Conservation (phyloP, 768 basidiomycete species). For the Macrolepiota albuminosa region DNA sequence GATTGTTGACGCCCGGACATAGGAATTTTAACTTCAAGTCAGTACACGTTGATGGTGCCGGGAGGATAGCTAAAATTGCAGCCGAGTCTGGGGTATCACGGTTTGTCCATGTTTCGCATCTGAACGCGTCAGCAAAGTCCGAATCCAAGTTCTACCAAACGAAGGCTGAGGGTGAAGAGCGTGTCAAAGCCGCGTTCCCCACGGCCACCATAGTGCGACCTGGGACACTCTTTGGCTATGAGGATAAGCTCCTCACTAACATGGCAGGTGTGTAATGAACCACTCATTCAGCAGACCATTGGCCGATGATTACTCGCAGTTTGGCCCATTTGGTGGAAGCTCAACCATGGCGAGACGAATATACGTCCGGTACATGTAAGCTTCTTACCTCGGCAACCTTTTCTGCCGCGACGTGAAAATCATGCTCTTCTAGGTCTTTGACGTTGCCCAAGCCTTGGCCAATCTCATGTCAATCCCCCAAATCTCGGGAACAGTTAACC, state of each 20-base stretch:
- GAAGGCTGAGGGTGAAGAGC: constrained; percentile 87
- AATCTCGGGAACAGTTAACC: constrained; percentile 61
- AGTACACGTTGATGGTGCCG: constrained; percentile 80
- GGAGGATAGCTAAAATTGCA: constrained; percentile 80
- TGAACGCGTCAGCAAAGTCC: constrained; percentile 82
- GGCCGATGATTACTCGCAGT: constrained; percentile 37
- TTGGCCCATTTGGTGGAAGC: constrained; percentile 91
- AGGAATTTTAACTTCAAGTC: constrained; percentile 87
- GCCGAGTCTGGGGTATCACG: constrained; percentile 73
- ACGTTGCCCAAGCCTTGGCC: constrained; percentile 89
- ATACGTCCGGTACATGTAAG: constrained; percentile 90
- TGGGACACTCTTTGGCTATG: constrained; percentile 83
- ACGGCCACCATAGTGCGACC: constrained; percentile 87
- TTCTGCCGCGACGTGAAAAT: constrained; percentile 17
- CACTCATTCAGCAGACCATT: constrained; percentile 9
- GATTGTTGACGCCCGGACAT: constrained; percentile 4
- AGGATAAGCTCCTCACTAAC: constrained; percentile 91
- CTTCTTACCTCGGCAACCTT: constrained; percentile 16
- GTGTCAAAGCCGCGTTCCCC: constrained; percentile 79
- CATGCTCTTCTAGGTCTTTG: constrained; percentile 60
- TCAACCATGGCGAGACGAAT: constrained; percentile 84
- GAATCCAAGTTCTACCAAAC: constrained; percentile 80
- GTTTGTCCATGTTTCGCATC: constrained; percentile 91
- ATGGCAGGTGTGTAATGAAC: constrained; percentile 67
- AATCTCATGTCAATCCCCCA: constrained; percentile 66